phyloP scores from a whole-genome alignment of 2,329 filamentous ascomycete species.

The Cladosporium sp. region DNA sequence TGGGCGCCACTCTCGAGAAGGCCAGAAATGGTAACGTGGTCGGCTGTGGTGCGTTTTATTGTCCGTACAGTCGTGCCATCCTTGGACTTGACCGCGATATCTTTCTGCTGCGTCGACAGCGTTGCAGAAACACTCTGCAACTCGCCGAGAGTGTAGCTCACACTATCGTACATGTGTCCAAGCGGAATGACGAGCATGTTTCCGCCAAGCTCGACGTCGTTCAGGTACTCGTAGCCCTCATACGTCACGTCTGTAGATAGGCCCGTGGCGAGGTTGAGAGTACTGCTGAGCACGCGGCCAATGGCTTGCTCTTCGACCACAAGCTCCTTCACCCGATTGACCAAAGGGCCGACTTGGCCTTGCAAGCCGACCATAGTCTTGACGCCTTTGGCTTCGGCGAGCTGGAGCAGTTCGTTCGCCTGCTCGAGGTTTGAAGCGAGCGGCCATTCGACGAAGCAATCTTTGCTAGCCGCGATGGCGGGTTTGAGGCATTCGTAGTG shows the following conservation, averaged over 20 bases:
- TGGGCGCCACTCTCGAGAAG: constrained; percentile 43
- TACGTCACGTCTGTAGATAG: constrained; percentile 28
- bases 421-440: constrained; percentile 44
- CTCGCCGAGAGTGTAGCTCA: constrained; percentile 27
- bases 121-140: constrained; percentile 38
- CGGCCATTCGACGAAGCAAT: constrained; percentile 55
- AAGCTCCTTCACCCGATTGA: constrained; percentile 46
- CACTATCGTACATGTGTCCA: constrained; percentile 49
- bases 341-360: constrained; percentile 42
- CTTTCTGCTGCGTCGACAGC: constrained; percentile 49
- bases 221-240: constrained; percentile 48
- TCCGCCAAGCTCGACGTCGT: constrained; percentile 47
- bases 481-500: constrained; percentile 47
- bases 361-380: constrained; percentile 53
- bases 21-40: constrained; percentile 46
- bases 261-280: constrained; percentile 36
- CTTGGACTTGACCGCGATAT: constrained; percentile 39
- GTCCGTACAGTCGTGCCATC: constrained; percentile 37
- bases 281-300: constrained; percentile 42
- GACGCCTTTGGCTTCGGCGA: constrained; percentile 44
- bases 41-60: constrained; percentile 46
- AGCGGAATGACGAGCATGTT: constrained; percentile 44
- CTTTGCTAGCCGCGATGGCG: constrained; percentile 47
- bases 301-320: constrained; percentile 39
- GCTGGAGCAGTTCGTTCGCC: constrained; percentile 44